Conservation (phyloP, 2,329 filamentous ascomycete species). For the Dactylellina drechsleri region DNA sequence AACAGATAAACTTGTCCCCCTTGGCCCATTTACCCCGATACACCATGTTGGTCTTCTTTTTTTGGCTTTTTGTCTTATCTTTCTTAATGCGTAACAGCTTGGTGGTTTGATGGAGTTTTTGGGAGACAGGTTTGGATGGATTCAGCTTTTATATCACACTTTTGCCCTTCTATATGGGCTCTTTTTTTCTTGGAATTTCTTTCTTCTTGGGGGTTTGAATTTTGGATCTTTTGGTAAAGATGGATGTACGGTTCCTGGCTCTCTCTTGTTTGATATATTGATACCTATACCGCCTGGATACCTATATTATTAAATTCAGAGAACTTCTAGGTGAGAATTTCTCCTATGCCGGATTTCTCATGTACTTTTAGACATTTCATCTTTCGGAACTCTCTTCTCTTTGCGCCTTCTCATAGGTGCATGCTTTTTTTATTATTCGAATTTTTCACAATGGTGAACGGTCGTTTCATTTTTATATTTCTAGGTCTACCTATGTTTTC, state of each 20-base stretch:
- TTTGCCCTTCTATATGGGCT: neutral
- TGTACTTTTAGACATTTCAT: slow-evolving; percentile 52
- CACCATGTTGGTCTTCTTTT: slow-evolving; percentile 18
- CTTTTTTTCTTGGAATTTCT: slow-evolving; percentile 5
- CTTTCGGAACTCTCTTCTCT: slow-evolving; percentile 39
- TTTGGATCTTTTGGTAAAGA: neutral
- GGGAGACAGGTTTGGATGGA: slow-evolving; percentile 37
- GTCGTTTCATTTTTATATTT: too few species aligned
- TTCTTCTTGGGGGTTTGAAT: neutral
- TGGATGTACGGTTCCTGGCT: neutral
- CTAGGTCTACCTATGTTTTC: too few species aligned
- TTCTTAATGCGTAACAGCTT: slow-evolving; percentile 12
- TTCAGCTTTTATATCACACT: slow-evolving; percentile 26
- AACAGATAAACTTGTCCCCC: slow-evolving; percentile 31
- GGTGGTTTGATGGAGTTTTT: slow-evolving; percentile 48
- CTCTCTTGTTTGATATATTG: slow-evolving; percentile 34
- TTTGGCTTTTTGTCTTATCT: slow-evolving; percentile 2
- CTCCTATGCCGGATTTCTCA: slow-evolving; percentile 12
- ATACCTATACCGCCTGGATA: slow-evolving; percentile 28
- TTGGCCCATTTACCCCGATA: slow-evolving; percentile 25
- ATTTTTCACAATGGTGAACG: too few species aligned
- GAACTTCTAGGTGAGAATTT: slow-evolving; percentile 2
- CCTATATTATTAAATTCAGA: neutral
- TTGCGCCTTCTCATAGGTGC: slow-evolving; percentile 1
- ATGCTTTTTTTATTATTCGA: too few species aligned